Percentiles rank a stretch among this genome's conserved stretches.
phyloP scores from a whole-genome alignment of 177 flowering plant species.

The Telopea speciosissima region DNA sequence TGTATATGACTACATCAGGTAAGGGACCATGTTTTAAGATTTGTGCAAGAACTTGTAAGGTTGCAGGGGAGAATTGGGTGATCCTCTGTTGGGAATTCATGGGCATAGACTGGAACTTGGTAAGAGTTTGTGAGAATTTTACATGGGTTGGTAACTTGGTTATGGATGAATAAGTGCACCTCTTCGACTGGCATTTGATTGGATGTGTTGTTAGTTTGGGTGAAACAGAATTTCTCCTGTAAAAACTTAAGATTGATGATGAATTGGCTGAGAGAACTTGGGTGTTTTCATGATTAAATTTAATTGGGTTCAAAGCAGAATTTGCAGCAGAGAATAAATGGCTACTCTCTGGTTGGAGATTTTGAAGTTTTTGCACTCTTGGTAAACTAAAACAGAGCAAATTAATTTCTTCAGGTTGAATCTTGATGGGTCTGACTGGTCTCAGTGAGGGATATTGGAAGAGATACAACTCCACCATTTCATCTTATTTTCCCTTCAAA shows the following conservation, averaged over 20 bases:
- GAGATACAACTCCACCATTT: slow-evolving; percentile 17
- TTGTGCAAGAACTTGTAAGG: slow-evolving; percentile 19
- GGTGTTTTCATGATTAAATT: background rate
- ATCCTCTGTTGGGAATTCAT: background rate
- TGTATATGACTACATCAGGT: slow-evolving; percentile 19
- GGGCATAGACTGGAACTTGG: background rate
- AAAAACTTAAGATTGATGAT: background rate
- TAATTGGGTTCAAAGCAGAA: background rate
- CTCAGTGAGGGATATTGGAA: slow-evolving; percentile 4
- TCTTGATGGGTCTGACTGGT: background rate
- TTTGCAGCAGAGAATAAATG: background rate
- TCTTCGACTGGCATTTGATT: background rate
- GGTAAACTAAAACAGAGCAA: background rate
- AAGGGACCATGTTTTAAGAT: slow-evolving; percentile 16
- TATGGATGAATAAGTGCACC: background rate
- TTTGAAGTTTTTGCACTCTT: background rate
- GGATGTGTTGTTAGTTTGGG: background rate
- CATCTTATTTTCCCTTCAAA: slow-evolving; percentile 7
- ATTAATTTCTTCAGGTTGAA: background rate
- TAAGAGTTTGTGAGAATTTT: background rate
- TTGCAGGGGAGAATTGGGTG: slow-evolving; percentile 13
- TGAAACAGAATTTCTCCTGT: background rate
- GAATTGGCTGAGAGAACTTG: background rate
- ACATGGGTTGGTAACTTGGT: background rate
- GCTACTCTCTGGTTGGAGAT: background rate